These are phyloP conservation scores for Mycena crocata DNA, from an alignment of 768 basidiomycete genomes.

Conservation along the genomic window DNA sequence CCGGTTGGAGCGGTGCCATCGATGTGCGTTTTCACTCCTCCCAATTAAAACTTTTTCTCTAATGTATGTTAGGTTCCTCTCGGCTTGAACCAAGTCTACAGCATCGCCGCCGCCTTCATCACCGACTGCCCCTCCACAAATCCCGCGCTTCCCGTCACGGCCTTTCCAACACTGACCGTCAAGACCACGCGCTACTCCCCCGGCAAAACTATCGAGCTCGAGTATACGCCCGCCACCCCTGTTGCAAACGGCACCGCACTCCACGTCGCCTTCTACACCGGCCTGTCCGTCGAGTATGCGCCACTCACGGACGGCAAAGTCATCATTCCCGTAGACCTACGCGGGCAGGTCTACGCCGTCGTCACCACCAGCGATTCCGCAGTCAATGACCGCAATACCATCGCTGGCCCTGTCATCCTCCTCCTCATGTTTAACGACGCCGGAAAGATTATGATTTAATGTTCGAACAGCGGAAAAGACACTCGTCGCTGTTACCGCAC, in stretches of 20 bases:
- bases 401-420: constrained; percentile 62
- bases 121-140: constrained; percentile 65
- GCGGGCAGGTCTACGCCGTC: constrained; percentile 63
- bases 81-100: constrained; percentile 45
- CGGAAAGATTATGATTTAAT: constrained; percentile 6
- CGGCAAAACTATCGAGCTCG: constrained; percentile 27
- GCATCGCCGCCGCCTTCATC: constrained; percentile 60
- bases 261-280: constrained; percentile 57
- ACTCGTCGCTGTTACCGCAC: too few species aligned
- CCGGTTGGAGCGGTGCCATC: constrained; percentile 64
- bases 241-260: constrained; percentile 40
- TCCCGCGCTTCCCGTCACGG: constrained; percentile 60
- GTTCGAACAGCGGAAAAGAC: too few species aligned
- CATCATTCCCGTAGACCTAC: constrained; percentile 49
- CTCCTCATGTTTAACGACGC: constrained; percentile 12
- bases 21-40: constrained; percentile 48
- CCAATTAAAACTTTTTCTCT: constrained; percentile 31
- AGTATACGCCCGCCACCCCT: constrained; percentile 37
- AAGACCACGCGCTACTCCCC: constrained; percentile 40
- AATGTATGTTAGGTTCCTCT: constrained; percentile 43
- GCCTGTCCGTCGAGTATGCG: constrained; percentile 51
- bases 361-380: constrained; percentile 47
- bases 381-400: constrained; percentile 50
- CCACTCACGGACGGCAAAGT: constrained; percentile 45
- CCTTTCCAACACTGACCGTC: constrained; percentile 62